Evolutionary conservation across 108 stramenopile species (phyloP).

Genomic region (Nitzschia sp.): DNA sequence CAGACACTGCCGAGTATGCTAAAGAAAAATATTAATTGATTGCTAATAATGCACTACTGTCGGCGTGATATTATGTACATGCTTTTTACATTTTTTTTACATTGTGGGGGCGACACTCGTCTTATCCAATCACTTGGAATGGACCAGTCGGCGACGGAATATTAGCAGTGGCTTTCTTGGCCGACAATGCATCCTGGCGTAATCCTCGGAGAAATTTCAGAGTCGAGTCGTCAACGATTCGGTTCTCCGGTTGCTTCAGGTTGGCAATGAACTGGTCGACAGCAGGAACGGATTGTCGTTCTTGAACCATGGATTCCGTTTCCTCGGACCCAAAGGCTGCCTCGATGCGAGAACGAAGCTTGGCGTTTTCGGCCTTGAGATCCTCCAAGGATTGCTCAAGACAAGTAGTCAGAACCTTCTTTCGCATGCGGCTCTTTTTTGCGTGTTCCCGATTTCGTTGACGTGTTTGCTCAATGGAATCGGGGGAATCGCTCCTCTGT

Average conservation of each 20-base stretch:
- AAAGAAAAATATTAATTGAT: too few relatives aligned
- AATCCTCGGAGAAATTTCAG: background rate
- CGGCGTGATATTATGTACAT: too few relatives aligned
- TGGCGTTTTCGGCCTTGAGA: slow-evolving; percentile 83
- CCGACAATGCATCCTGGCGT: background rate
- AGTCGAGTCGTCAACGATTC: background rate
- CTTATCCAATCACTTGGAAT: too few relatives aligned
- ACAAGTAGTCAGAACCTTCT: slow-evolving; percentile 91
- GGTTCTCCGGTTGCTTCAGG: slow-evolving; percentile 17
- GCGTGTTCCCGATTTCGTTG: slow-evolving; percentile 92
- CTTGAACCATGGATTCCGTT: background rate
- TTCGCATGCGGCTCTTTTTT: slow-evolving; percentile 89
- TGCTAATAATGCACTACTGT: too few relatives aligned
- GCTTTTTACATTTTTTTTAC: too few relatives aligned
- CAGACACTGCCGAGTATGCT: too few relatives aligned
- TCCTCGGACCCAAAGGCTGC: background rate
- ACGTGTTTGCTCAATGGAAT: background rate
- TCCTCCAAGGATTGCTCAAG: slow-evolving; percentile 80
- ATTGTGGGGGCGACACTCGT: too few relatives aligned
- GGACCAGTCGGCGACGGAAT: too few relatives aligned
- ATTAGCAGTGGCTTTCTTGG: too few relatives aligned
- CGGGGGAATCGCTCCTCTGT: background rate
- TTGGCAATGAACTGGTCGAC: background rate
- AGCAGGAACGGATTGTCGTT: background rate
- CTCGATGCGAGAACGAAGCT: slow-evolving; percentile 36